Percentiles rank a stretch among this genome's conserved stretches.
phyloP scores from a whole-genome alignment of 2,329 filamentous ascomycete genomes.

The Ceratocystis albifundus region DNA sequence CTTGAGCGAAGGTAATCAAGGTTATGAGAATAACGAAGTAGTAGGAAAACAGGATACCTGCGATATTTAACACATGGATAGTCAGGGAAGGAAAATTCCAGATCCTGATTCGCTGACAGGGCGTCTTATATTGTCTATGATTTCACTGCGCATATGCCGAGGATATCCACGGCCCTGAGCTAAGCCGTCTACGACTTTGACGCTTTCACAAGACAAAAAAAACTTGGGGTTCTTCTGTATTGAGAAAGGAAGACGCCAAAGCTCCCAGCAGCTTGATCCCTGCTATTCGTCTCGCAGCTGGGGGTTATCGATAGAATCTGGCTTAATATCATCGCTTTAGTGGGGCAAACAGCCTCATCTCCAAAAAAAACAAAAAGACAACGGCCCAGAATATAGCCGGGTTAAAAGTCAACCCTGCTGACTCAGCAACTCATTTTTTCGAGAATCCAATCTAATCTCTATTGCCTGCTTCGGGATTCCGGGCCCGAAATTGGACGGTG shows the following conservation, averaged over 20 bases:
- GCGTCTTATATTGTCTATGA: not conserved
- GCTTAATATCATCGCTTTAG: not conserved
- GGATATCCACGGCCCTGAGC: slow-evolving; percentile 26
- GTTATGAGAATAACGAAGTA: not conserved
- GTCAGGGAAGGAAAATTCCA: not conserved
- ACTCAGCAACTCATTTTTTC: slow-evolving; percentile 4
- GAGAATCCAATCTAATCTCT: not conserved
- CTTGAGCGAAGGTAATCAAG: not conserved
- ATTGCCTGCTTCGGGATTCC: not conserved
- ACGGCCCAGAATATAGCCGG: slow-evolving; percentile 1
- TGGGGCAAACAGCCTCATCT: not conserved
- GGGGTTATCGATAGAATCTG: not conserved
- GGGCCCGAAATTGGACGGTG: not conserved
- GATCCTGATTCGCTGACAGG: not conserved
- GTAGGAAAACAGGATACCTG: not conserved
- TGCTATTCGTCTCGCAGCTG: not conserved
- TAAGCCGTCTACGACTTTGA: not conserved
- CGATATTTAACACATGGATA: slow-evolving; percentile 5
- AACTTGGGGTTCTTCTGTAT: slow-evolving; percentile 11
- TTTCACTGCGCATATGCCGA: slow-evolving; percentile 23
- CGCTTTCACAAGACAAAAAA: slow-evolving; percentile 12
- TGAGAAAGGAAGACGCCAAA: not conserved
- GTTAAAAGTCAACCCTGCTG: slow-evolving; percentile 3
- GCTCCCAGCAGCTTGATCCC: slow-evolving; percentile 4
- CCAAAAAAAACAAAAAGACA: too few species aligned